These are phyloP conservation scores for Moesziomyces parantarcticus DNA, from an alignment of 1,284 basidiomycete genomes.

Conservation along the genomic window DNA sequence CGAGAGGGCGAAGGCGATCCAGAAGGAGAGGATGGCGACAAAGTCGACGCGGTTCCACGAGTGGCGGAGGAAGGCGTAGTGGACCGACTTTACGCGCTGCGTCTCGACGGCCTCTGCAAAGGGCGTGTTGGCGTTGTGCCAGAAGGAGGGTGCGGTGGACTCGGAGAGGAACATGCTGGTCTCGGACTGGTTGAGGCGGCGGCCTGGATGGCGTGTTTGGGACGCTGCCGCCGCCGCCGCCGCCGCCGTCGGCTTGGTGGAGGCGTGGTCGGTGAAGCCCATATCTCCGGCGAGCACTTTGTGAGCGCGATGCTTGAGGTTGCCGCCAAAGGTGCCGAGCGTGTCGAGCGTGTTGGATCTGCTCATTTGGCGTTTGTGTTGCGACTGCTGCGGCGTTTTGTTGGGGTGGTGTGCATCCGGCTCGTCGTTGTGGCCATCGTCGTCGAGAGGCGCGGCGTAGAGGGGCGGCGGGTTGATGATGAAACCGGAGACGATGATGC, in stretches of 20 bases:
- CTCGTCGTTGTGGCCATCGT: not conserved
- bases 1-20: constrained; percentile 79
- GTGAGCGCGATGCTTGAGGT: constrained; percentile 46
- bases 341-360: constrained; percentile 60
- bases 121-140: constrained; percentile 62
- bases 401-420: constrained; percentile 11
- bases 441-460: constrained; percentile 25
- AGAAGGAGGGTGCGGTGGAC: constrained; percentile 33
- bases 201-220: constrained; percentile 24
- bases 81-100: constrained; percentile 66
- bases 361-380: constrained; percentile 44
- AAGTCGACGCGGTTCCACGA: constrained; percentile 94
- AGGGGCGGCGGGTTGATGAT: constrained; percentile 79
- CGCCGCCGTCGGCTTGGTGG: too few species aligned
- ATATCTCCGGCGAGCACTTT: constrained; percentile 30
- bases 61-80: constrained; percentile 81
- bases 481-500: constrained; percentile 90
- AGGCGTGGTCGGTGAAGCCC: constrained; percentile 12
- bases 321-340: constrained; percentile 46
- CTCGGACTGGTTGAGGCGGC: constrained; percentile 38
- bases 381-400: constrained; percentile 1
- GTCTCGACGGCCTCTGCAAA: constrained; percentile 71
- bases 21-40: constrained; percentile 83
- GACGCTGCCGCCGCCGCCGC: not conserved
- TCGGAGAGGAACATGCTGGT: constrained; percentile 46